phyloP scores from a whole-genome alignment of 257 asterid genomes.

The Penstemon newberryi region DNA sequence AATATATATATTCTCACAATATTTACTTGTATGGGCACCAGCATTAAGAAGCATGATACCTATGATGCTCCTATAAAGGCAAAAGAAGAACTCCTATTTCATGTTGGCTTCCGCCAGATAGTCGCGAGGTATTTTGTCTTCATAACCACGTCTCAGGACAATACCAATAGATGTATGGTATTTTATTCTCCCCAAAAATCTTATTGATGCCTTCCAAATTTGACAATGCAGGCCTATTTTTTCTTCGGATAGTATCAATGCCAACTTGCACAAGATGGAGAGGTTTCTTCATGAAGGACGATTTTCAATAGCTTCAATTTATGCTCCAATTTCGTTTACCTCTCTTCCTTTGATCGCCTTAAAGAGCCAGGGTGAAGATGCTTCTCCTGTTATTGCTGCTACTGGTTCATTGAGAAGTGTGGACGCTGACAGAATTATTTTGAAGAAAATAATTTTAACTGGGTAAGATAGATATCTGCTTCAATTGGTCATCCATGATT shows the following conservation, averaged over 20 bases:
- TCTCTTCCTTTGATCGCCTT: constrained; percentile 77
- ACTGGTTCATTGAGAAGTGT: constrained; percentile 79
- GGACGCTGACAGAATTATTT: constrained; percentile 77
- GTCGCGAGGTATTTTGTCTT: constrained; percentile 52
- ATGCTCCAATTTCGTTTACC: constrained; percentile 82
- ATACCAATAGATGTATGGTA: neutral
- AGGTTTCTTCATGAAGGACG: constrained; percentile 93
- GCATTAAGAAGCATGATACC: constrained; percentile 80
- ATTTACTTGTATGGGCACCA: constrained; percentile 32
- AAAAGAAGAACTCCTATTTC: constrained; percentile 88
- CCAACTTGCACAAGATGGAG: constrained; percentile 95
- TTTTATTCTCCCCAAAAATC: neutral
- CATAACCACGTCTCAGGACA: constrained; percentile 1
- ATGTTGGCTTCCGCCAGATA: constrained; percentile 94
- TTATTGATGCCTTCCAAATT: constrained; percentile 21
- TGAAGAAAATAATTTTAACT: constrained; percentile 85
- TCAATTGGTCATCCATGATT: neutral
- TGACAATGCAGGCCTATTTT: constrained; percentile 69
- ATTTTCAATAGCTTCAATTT: constrained; percentile 82
- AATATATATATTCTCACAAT: constrained; percentile 19
- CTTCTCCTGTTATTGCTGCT: constrained; percentile 73
- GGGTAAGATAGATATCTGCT: constrained; percentile 55
- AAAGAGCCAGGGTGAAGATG: constrained; percentile 57
- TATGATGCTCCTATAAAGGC: constrained; percentile 86
- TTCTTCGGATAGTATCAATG: constrained; percentile 73